Evolutionary conservation across 352 stramenopile species (phyloP).

Genomic region (Pythium scleroteichum): DNA sequence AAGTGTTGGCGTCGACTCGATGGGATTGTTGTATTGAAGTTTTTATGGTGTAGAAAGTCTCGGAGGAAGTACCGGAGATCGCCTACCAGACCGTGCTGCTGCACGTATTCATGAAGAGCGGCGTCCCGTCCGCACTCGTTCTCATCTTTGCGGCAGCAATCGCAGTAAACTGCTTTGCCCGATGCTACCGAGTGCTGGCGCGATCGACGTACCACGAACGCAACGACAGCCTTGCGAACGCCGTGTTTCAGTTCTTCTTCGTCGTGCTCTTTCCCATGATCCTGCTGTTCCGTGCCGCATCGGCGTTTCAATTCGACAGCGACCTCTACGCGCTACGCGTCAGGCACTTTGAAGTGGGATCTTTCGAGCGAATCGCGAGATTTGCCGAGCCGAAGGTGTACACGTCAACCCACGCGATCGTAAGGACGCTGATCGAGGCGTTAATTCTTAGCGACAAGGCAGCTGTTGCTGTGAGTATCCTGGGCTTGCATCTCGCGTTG

Average conservation of each 20-base stretch:
- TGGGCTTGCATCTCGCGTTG: constrained; percentile 14
- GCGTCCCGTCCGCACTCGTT: not conserved
- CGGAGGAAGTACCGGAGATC: constrained; percentile 24
- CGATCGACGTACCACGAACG: constrained; percentile 22
- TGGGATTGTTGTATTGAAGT: no score
- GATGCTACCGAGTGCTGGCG: constrained; percentile 19
- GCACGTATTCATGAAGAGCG: constrained; percentile 11
- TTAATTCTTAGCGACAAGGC: constrained; percentile 3
- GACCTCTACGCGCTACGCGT: constrained; percentile 6
- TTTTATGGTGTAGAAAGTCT: constrained; percentile 20
- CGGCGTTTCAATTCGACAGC: constrained; percentile 10
- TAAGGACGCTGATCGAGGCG: constrained; percentile 4
- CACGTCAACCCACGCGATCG: not conserved
- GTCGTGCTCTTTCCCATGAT: constrained; percentile 10
- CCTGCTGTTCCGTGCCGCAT: constrained; percentile 1
- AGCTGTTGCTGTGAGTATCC: not conserved
- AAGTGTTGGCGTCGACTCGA: no score
- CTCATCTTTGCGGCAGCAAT: constrained; percentile 1
- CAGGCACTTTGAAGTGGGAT: constrained; percentile 3
- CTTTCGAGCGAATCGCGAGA: constrained; percentile 18
- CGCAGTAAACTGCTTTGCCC: constrained; percentile 17
- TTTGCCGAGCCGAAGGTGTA: constrained; percentile 13
- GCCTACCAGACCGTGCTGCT: constrained; percentile 26
- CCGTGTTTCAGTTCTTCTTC: constrained; percentile 23
- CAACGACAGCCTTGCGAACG: constrained; percentile 24